A percentile compares a stretch with the other conserved stretches of the same genome.
Conservation (phyloP, 352 stramenopile species). For the Stramenopiles sp. region DNA sequence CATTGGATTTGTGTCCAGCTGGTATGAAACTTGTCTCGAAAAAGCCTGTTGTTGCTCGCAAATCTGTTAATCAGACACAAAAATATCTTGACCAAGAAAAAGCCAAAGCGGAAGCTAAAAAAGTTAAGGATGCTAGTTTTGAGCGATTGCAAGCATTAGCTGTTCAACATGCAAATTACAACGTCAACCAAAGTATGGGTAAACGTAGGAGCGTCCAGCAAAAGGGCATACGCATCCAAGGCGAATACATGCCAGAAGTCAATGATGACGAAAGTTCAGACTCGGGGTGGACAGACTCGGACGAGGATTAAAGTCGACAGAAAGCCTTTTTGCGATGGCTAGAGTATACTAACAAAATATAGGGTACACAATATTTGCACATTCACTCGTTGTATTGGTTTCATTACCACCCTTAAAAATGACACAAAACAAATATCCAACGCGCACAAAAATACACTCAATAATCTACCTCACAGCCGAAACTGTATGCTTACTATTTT, state of each 20-base stretch:
- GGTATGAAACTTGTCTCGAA: background rate
- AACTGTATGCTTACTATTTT: too few relatives aligned
- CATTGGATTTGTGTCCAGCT: background rate
- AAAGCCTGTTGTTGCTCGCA: background rate
- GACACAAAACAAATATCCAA: too few relatives aligned
- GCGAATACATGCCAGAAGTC: background rate
- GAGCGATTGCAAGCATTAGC: background rate
- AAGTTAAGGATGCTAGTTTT: background rate
- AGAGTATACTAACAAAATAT: too few relatives aligned
- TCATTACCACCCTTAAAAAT: too few relatives aligned
- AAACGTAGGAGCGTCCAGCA: background rate
- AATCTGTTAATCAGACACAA: background rate
- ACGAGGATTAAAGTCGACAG: too few relatives aligned
- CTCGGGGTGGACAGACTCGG: background rate
- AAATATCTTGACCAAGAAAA: background rate
- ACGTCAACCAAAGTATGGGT: background rate
- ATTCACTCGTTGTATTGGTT: too few relatives aligned
- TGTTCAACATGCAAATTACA: background rate
- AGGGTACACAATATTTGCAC: too few relatives aligned
- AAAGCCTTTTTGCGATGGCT: too few relatives aligned
- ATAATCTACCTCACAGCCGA: too few relatives aligned
- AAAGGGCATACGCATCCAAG: background rate
- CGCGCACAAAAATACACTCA: too few relatives aligned
- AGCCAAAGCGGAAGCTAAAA: background rate
- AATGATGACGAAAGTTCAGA: background rate